A percentile compares a stretch with the other conserved stretches of the same genome.
Evolutionary conservation across 225 moss, liverwort and hornwort genomes (phyloP).

Genomic region (Physcomitrellopsis africana): DNA sequence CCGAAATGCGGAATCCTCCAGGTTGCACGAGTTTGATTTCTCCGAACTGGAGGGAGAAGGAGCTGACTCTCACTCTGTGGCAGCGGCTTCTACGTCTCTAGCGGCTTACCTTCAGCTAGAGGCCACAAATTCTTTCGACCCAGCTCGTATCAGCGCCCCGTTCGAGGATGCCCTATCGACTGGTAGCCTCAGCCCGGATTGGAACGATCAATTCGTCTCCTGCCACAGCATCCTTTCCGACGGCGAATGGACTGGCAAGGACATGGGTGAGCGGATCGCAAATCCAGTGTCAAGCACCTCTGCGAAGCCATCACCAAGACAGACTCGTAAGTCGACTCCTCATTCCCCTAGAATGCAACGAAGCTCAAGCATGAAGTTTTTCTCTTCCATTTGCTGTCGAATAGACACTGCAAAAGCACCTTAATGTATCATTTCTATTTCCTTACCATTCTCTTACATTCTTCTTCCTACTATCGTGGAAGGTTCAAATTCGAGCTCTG

Average conservation of each 20-base stretch:
- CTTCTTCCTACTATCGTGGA: background rate
- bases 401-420: slow-evolving; percentile 33
- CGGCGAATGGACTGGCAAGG: slow-evolving; percentile 32
- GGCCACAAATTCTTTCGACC: slow-evolving; percentile 29
- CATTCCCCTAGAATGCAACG: slow-evolving; percentile 34
- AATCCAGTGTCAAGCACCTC: slow-evolving; percentile 28
- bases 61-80: slow-evolving; percentile 21
- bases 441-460: background rate
- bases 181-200: slow-evolving; percentile 44
- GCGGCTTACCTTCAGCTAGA: slow-evolving; percentile 31
- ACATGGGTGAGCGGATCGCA: slow-evolving; percentile 21
- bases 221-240: slow-evolving; percentile 43
- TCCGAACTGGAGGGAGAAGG: slow-evolving; percentile 23
- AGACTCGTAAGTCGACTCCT: background rate
- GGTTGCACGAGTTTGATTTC: slow-evolving; percentile 8
- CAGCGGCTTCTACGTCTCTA: slow-evolving; percentile 35
- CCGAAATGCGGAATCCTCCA: slow-evolving; percentile 19
- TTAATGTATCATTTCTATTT: slow-evolving; percentile 6
- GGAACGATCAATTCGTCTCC: slow-evolving; percentile 46
- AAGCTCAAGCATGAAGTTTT: slow-evolving; percentile 56
- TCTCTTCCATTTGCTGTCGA: slow-evolving; percentile 59
- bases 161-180: slow-evolving; percentile 45
- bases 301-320: slow-evolving; percentile 31
- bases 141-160: slow-evolving; percentile 25
- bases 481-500: background rate